These are phyloP conservation scores for Metarhizium guizhouense DNA, from an alignment of 2,329 filamentous ascomycete species.

Conservation along the genomic window DNA sequence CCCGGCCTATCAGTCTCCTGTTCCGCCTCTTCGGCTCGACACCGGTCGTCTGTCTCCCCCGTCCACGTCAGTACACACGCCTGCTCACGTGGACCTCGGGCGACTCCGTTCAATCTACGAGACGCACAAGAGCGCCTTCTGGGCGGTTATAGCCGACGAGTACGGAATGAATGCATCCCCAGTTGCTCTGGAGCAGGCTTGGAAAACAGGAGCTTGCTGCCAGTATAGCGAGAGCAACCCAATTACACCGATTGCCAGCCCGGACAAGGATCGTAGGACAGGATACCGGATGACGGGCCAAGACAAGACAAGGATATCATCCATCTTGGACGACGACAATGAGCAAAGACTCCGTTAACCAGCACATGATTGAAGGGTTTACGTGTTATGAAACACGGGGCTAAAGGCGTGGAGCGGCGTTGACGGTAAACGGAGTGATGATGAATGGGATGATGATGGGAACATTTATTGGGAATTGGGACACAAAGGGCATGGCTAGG, in stretches of 20 bases:
- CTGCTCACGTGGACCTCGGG: conserved; percentile 48
- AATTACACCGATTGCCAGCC: conserved; percentile 44
- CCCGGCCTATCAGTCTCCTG: conserved; percentile 25
- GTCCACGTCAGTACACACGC: conserved; percentile 20
- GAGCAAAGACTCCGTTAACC: background rate
- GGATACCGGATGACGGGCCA: conserved; percentile 26
- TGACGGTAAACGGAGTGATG: background rate
- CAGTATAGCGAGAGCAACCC: conserved; percentile 32
- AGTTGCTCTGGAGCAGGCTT: conserved; percentile 60
- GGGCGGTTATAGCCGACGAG: conserved; percentile 61
- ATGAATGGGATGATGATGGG: too few relatives aligned
- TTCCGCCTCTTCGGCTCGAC: conserved; percentile 49
- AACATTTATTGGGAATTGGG: too few relatives aligned
- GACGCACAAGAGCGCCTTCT: conserved; percentile 61
- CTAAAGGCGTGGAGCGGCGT: background rate
- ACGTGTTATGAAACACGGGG: background rate
- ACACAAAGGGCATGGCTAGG: too few relatives aligned
- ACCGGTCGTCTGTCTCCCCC: conserved; percentile 38
- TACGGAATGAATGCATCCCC: conserved; percentile 58
- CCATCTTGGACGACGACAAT: conserved; percentile 39
- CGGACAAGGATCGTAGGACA: conserved; percentile 36
- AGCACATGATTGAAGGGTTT: background rate
- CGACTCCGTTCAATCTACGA: conserved; percentile 64
- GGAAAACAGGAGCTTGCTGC: conserved; percentile 42
- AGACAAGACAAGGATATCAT: conserved; percentile 54